Evolutionary conservation across 768 basidiomycete species (phyloP).

Genomic region (Boletus sp.): DNA sequence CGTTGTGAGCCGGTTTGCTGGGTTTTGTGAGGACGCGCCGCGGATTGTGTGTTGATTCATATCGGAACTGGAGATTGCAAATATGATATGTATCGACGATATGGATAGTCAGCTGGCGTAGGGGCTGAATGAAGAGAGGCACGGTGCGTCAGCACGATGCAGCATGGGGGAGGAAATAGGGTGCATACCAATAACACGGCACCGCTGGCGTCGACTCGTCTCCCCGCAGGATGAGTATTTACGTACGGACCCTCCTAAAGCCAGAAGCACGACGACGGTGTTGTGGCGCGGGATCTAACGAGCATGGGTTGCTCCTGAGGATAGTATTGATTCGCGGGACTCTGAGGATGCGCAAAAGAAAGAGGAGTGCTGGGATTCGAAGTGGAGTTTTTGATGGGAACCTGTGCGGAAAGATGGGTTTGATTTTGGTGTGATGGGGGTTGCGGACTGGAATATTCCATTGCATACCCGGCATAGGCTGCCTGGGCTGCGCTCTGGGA

Average conservation of each 20-base stretch:
- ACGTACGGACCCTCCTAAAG: slow-evolving; percentile 72
- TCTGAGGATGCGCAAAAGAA: slow-evolving; percentile 58
- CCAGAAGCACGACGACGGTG: slow-evolving; percentile 71
- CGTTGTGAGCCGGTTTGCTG: slow-evolving; percentile 92
- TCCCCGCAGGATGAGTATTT: slow-evolving; percentile 57
- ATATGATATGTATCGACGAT: slow-evolving; percentile 90
- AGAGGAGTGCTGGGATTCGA: slow-evolving; percentile 75
- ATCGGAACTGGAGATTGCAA: slow-evolving; percentile 93
- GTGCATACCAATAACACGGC: slow-evolving; percentile 76
- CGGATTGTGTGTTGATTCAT: slow-evolving; percentile 93
- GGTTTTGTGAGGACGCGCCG: slow-evolving; percentile 97
- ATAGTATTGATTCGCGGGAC: slow-evolving; percentile 54
- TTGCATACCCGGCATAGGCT: slow-evolving; percentile 51
- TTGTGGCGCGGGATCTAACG: slow-evolving; percentile 55
- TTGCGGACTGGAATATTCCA: slow-evolving; percentile 66
- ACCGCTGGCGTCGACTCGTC: slow-evolving; percentile 77
- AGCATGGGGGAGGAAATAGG: background rate
- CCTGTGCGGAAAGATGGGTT: slow-evolving; percentile 50
- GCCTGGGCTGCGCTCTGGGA: slow-evolving; percentile 46
- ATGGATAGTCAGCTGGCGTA: slow-evolving; percentile 76
- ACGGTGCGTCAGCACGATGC: slow-evolving; percentile 9
- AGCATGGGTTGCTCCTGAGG: slow-evolving; percentile 68
- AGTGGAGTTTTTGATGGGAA: slow-evolving; percentile 49
- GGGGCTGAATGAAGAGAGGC: slow-evolving; percentile 37
- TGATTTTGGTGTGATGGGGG: slow-evolving; percentile 49